Base-by-base conservation (phyloP, 1,284 basidiomycete genomes). In the Nidula niveotomentosa region DNA sequence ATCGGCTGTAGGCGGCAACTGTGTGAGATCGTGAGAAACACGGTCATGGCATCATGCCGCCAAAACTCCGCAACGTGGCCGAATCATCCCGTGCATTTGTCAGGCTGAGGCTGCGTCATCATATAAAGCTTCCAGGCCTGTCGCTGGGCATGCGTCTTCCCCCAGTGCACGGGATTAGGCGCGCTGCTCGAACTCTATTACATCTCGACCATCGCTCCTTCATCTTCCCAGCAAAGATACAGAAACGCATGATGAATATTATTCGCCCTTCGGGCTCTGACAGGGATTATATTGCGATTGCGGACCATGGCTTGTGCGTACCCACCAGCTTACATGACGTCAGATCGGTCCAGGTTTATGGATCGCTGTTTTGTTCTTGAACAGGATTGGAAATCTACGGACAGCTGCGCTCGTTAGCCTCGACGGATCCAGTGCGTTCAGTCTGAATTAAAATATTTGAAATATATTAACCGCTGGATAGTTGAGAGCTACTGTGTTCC, bases 401-500 rank as follows among this genome's bases (percentile, higher is more conserved):
- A 93, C 90, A 0, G 90, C 90, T 51, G 90, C 91, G n/a, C 69
- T 93, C 56, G 78, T 92, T 66, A 90, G 88, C 73, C 76, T 86
- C 44, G 90, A 91, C 69, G 90, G 89, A 30, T 91, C 88, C n/a
- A 80, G 89, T 91, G 61, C 70, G 84, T 69, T 8, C 12, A 30
- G 5, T 5, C 6, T 30, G 30, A 30, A 30, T 4, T 30, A 30
- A 30, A 30, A 30, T 30, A 30, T 30, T 6, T 30, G 30, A 30
- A 30, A 30, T 30, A 30, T 30, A 30, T 30, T 30, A 30, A 30
- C 30, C 30, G 30, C 5, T 30, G 30, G 30, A n/a, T 58, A 90
- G 88, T 93, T 60, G 90, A 96, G 66, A 91, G 90, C 61, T 93
- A 95, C 69, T 96, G 94, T 63, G 80, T 95, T 9, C 94, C 94